Evolutionary conservation across 495 filamentous ascomycete species (phyloP).

Genomic region (Trichoderma virens): DNA sequence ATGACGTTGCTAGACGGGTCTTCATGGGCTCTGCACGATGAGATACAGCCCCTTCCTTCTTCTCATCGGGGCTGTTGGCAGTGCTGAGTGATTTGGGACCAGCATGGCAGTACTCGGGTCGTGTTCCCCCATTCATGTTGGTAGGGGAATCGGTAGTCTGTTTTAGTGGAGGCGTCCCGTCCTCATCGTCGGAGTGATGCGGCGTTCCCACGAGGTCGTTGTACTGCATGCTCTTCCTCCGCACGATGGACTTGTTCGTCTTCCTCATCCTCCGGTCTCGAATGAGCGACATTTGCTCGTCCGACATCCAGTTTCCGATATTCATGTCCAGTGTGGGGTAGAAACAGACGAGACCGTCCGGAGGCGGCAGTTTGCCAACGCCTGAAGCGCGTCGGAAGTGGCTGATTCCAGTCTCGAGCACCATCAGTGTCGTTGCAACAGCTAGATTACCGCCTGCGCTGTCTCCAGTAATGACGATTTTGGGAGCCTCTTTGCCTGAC

Average conservation of each 20-base stretch:
- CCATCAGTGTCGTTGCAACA: slow-evolving; percentile 75
- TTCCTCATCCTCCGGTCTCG: slow-evolving; percentile 70
- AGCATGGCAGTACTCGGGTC: slow-evolving; percentile 37
- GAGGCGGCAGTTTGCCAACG: slow-evolving; percentile 59
- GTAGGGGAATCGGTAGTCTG: slow-evolving; percentile 10
- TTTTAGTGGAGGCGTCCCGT: slow-evolving; percentile 29
- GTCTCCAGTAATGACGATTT: slow-evolving; percentile 78
- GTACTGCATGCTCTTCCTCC: slow-evolving; percentile 65
- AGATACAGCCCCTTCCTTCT: slow-evolving; percentile 22
- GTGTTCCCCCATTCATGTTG: slow-evolving; percentile 20
- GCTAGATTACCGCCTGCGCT: slow-evolving; percentile 91
- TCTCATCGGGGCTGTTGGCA: slow-evolving; percentile 20
- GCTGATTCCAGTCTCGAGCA: slow-evolving; percentile 61
- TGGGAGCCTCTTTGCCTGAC: slow-evolving; percentile 61
- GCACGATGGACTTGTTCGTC: slow-evolving; percentile 67
- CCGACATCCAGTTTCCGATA: slow-evolving; percentile 98
- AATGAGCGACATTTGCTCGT: slow-evolving; percentile 93
- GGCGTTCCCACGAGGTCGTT: slow-evolving; percentile 53
- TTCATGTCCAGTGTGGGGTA: slow-evolving; percentile 92
- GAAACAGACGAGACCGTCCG: slow-evolving; percentile 74
- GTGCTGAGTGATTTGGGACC: slow-evolving; percentile 29
- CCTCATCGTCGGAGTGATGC: slow-evolving; percentile 55
- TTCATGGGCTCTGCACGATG: slow-evolving; percentile 59
- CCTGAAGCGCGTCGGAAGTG: slow-evolving; percentile 49
- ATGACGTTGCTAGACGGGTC: slow-evolving; percentile 83